Conservation (phyloP, 1,139 yeast species). For the Pichia sp. region DNA sequence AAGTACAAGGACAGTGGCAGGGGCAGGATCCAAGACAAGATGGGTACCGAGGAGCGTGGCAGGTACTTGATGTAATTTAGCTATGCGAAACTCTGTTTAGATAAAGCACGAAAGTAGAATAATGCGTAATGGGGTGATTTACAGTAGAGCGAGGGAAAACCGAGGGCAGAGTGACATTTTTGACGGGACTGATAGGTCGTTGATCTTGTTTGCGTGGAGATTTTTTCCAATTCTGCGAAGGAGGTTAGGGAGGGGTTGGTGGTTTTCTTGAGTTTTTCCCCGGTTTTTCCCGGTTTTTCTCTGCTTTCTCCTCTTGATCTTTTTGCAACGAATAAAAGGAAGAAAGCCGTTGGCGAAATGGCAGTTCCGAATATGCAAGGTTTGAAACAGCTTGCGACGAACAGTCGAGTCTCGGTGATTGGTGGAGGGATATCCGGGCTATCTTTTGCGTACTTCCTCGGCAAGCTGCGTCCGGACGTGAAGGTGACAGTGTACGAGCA, state of each 20-base stretch:
- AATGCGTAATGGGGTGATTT: background rate
- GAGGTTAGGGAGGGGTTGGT: too few relatives aligned
- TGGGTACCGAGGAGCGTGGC: background rate
- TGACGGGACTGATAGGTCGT: background rate
- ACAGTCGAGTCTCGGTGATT: slow-evolving; percentile 37
- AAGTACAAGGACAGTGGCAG: background rate
- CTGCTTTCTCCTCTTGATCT: too few relatives aligned
- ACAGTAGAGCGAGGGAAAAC: background rate
- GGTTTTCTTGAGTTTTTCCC: too few relatives aligned
- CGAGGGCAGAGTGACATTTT: background rate
- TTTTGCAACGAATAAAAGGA: too few relatives aligned
- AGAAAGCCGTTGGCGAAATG: background rate
- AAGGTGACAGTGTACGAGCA: slow-evolving; percentile 60
- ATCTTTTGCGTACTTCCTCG: slow-evolving; percentile 68
- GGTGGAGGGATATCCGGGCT: slow-evolving; percentile 92
- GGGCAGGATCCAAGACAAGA: background rate
- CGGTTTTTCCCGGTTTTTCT: too few relatives aligned
- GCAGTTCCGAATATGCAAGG: background rate
- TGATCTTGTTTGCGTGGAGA: background rate
- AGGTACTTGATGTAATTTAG: background rate
- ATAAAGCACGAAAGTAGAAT: background rate
- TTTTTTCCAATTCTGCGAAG: too few relatives aligned
- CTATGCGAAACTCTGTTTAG: background rate
- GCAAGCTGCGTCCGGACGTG: slow-evolving; percentile 67
- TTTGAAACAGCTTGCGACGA: background rate